Evolutionary conservation across 805 yeast genomes (phyloP), one percentile per base, ranked within the genome.

Genomic region (Starmerella apicola): DNA sequence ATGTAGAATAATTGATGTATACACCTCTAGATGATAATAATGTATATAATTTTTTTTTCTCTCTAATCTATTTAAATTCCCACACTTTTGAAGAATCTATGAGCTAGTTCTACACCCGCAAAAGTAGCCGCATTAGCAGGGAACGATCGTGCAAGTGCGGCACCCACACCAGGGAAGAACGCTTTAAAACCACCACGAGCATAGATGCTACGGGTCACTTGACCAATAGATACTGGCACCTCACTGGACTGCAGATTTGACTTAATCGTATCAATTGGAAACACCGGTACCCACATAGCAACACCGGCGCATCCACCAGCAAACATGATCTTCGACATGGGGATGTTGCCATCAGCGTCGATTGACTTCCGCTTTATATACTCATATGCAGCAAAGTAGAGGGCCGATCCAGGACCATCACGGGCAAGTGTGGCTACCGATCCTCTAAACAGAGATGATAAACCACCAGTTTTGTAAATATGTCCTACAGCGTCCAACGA

Each of bases 81-180:
- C 5, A 43, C 26, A 13, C 40, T 34, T 26, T 33, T 52, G 53
- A 65, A 61, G 36, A 54, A 49, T 38, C 55, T 46, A 51, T 58
- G 56, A 18, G 94, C 82, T 42, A 86, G 55, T 60, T 88, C 98
- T 23, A 88, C 97, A 34, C 97, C 98, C 26, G 84, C 71, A 65
- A 88, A 88, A 2, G 97, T 86, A 7, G 98, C 97, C n/a, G 98
- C 98, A 61, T 91, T 88, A 18, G 97, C 97, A 3, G 97, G 97
- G 79, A 91, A 88, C 30, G 94, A 78, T 61, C 98, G 73, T 20
- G 84, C 74, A 55, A 88, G 65, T 2, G 97, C 97, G 5, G 98
- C 96, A 0, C 95, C 96, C 19, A 88, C 69, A 42, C 98, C 98
- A 3, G 97, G 97, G 82, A 86, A 88, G 64, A 88, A 88, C 0